Base-by-base conservation (phyloP, 441 rosid species). In the Syzygium syzygioides region DNA sequence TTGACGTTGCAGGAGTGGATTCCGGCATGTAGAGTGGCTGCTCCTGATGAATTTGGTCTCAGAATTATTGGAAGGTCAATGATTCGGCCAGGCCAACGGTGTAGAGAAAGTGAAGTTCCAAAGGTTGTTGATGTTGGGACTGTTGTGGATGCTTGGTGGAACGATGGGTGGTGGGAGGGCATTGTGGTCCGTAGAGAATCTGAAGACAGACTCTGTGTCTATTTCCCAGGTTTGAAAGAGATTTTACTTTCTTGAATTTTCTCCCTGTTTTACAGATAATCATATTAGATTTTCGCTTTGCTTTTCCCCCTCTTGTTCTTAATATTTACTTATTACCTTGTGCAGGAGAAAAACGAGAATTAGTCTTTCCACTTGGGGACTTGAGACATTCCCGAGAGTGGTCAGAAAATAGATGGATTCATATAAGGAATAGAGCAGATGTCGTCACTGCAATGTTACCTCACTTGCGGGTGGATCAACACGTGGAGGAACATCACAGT, bases 161-260 rank as follows among this genome's bases (percentile, higher is more conserved):
- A 93, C 91, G 95, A 94, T 88, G 98, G 95, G 19, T 97, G 98
- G 99, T 95, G 96, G 95, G 99, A 96, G 92, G 99, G 99, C 86
- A 93, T 96, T 28, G 95, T 95, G 85, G 85, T 92, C 89, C 90
- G 87, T 85, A 90, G 94, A 91, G 94, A 92, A 79, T 91, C 94
- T 37, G 94, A 94, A 87, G 95, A 91, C 79, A 92, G 91, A 90
- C 88, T 94, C 64, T 91, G 87, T 90, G 95, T 95, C 86, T 96
- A 92, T 92, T 93, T 97, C 84, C 95, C 97, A 92, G 98, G 98
- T 97, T 23, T 48, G 94, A 20, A 88, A 90, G 83, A 23, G 60
- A 41, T 68, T 45, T 87, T 41, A 17, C 54, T 87, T 79, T 41
- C 14, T 30, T 48, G 45, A 48, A 64, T 25, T 37, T 45, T 55